Conservation (phyloP, 345 rosid species). For the Pelargonium nanum region DNA sequence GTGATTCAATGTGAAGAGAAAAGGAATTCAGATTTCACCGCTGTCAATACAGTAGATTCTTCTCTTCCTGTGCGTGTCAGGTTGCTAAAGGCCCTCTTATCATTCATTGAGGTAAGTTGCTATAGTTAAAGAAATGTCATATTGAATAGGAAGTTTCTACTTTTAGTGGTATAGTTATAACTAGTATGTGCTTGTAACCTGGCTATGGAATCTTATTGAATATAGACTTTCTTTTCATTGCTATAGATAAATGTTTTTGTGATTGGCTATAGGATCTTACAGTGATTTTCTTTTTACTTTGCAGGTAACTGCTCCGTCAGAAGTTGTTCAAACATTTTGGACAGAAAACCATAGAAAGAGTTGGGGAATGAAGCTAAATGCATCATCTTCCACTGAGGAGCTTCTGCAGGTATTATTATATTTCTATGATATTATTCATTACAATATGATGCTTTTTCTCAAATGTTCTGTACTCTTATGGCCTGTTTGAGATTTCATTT, state of each 20-base stretch:
- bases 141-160: too few relatives aligned
- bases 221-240: neutral
- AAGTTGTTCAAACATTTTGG: constrained; percentile 77
- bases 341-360: constrained; percentile 38
- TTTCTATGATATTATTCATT: neutral
- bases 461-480: neutral
- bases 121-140: neutral
- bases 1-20: constrained; percentile 33
- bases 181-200: neutral
- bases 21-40: constrained; percentile 23
- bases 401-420: constrained; percentile 55
- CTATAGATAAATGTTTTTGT: constrained; percentile 1
- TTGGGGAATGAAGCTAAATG: constrained; percentile 53
- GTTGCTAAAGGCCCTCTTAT: constrained; percentile 56
- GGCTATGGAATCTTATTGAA: neutral
- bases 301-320: constrained; percentile 67
- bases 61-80: constrained; percentile 66
- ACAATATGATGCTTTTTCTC: neutral
- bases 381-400: constrained; percentile 52
- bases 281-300: constrained; percentile 7
- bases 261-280: too few relatives aligned
- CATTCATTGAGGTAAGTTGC: constrained; percentile 55
- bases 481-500: too few relatives aligned
- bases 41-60: constrained; percentile 20
- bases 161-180: neutral